phyloP scores from a whole-genome alignment of 2,329 filamentous ascomycete genomes.

The Albophoma yamanashiensis region DNA sequence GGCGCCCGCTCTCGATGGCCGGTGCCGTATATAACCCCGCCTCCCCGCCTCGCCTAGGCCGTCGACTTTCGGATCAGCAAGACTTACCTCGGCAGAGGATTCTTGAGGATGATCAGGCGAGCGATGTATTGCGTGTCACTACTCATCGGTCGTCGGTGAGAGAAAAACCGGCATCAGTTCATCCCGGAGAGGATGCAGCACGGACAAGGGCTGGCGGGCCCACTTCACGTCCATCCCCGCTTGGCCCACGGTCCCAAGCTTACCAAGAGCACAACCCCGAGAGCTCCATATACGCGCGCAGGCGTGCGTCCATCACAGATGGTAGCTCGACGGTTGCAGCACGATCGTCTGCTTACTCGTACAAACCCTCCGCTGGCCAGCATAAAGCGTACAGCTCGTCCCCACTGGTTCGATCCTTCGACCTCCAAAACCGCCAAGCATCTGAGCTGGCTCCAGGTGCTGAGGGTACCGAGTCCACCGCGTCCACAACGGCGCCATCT shows the following conservation, averaged over 20 bases:
- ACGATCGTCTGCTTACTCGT: slow-evolving; percentile 26
- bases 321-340: slow-evolving; percentile 25
- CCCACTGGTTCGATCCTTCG: slow-evolving; percentile 38
- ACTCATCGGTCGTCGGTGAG: slow-evolving; percentile 30
- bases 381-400: slow-evolving; percentile 44
- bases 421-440: slow-evolving; percentile 17
- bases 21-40: slow-evolving; percentile 35
- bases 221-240: slow-evolving; percentile 30
- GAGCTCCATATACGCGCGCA: slow-evolving; percentile 16
- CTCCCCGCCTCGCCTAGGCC: slow-evolving; percentile 39
- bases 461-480: slow-evolving; percentile 74
- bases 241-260: slow-evolving; percentile 36
- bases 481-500: slow-evolving; percentile 79
- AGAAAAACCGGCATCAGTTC: slow-evolving; percentile 30
- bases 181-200: slow-evolving; percentile 24
- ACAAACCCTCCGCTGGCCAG: slow-evolving; percentile 23
- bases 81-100: slow-evolving; percentile 29
- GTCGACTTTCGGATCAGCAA: slow-evolving; percentile 48
- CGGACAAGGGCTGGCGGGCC: slow-evolving; percentile 20
- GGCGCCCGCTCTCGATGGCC: slow-evolving; percentile 42
- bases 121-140: slow-evolving; percentile 28
- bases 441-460: slow-evolving; percentile 26
- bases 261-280: slow-evolving; percentile 32
- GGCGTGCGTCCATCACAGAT: slow-evolving; percentile 38
- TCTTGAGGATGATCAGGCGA: slow-evolving; percentile 33